These are phyloP conservation scores for Berkeleyomyces basicola DNA, from an alignment of 2,329 filamentous ascomycete genomes.

Conservation along the genomic window DNA sequence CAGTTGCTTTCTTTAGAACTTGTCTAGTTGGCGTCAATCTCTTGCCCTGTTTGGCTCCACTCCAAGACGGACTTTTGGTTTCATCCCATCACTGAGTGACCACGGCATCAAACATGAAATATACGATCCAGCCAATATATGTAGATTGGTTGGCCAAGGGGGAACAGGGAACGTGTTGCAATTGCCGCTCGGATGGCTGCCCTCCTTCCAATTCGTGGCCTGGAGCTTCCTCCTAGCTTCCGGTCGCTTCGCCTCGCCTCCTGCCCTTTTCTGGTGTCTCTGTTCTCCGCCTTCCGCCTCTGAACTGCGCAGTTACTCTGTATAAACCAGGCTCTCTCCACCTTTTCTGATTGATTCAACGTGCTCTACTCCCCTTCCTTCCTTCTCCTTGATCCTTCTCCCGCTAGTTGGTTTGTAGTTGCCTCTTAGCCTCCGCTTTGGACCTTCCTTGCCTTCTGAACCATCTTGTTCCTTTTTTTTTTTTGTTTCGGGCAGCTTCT, in stretches of 20 bases:
- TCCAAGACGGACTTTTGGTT: background rate
- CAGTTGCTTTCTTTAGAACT: background rate
- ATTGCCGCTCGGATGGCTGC: background rate
- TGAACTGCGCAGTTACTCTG: too few species aligned
- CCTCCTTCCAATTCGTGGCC: background rate
- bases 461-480: background rate
- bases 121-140: too few species aligned
- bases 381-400: slow-evolving; percentile 4
- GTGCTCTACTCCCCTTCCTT: background rate
- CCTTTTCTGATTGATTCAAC: background rate
- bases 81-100: background rate
- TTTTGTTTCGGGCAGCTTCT: background rate
- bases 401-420: background rate
- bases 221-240: background rate
- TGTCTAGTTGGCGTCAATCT: background rate
- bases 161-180: background rate
- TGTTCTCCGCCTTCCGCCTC: background rate
- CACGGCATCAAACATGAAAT: too few species aligned
- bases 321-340: background rate
- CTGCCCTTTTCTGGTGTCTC: background rate
- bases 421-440: background rate
- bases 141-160: too few species aligned
- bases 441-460: background rate
- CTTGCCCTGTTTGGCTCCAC: background rate
- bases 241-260: background rate